Evolutionary conservation across 73 alveolate genomes (phyloP), one percentile per base, ranked within the genome.

Genomic region (Paramecium caudatum): DNA sequence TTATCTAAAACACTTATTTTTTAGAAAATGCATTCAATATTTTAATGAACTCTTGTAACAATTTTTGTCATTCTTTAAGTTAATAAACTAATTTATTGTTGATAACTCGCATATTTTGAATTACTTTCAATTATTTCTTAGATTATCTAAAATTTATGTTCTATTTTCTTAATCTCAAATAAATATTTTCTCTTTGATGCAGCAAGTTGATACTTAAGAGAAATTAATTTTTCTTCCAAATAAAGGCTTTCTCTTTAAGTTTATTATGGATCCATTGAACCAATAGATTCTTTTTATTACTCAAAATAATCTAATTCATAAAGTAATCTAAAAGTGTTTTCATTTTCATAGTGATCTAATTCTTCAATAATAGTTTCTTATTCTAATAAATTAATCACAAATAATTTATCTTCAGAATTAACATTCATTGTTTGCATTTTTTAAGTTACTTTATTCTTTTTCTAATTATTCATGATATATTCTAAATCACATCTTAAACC

Each of bases 281-380:
- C 21, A 8, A 39, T 74, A 5, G 62, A 74, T 74, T 74, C 88
- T 13, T 25, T 74, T 45, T 74, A 74, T 21, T 36, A 45, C 21
- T 74, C 69, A 39, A 74, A 37, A 74, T 74, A 74, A 37, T 74
- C 88, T 21, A 74, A 41, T 45, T 74, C 88, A 74, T 37, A 74
- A 41, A 74, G 32, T 19, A 74, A 13, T 74, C 88, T 74, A 25
- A 74, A 74, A 9, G 88, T 41, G 43, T 74, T 74, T 13, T 74
- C 88, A 74, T 74, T 74, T 13, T 74, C 88, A 43, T 74, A 74
- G 43, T 74, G 88, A 74, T 74, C 88, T 43, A 74, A 74, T 27
- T 74, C 88, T 5, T 74, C 88, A 19, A 74, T 43, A 43, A 74
- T 27, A 4, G 69, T 74, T 25, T 74, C 88, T 21, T 41, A 21